These are phyloP conservation scores for Pichia sp. DNA, from an alignment of 1,139 yeast species.

Conservation along the genomic window DNA sequence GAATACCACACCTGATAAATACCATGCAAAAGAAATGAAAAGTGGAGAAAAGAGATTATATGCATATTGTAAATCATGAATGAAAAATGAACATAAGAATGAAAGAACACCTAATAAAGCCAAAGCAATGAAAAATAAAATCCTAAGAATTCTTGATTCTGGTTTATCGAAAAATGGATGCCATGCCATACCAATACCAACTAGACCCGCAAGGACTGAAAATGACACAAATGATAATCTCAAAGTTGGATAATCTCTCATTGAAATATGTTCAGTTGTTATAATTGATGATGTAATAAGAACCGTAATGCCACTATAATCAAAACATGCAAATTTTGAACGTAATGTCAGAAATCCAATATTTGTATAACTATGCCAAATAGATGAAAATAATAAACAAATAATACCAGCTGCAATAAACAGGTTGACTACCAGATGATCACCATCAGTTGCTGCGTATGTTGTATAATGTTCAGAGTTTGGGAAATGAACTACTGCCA, in stretches of 20 bases:
- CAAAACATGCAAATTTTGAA: conserved; percentile 82
- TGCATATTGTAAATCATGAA: conserved; percentile 51
- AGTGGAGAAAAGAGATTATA: conserved; percentile 55
- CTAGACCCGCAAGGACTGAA: conserved; percentile 59
- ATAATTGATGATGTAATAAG: conserved; percentile 86
- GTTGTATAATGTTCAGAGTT: conserved; percentile 36
- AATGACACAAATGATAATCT: conserved; percentile 45
- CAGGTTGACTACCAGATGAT: conserved; percentile 50
- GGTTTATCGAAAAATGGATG: conserved; percentile 83
- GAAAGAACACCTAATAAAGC: conserved; percentile 72
- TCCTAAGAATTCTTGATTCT: conserved; percentile 72
- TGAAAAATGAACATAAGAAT: conserved; percentile 47
- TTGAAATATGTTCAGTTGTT: conserved; percentile 75
- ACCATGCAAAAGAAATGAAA: conserved; percentile 62
- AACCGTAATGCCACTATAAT: conserved; percentile 89
- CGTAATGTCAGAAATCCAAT: conserved; percentile 61
- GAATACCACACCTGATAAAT: conserved; percentile 74
- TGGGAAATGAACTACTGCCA: conserved; percentile 61
- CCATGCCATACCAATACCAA: conserved; percentile 83
- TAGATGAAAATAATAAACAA: conserved; percentile 69
- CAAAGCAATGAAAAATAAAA: conserved; percentile 74
- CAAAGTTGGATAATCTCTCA: conserved; percentile 53
- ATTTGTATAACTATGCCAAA: conserved; percentile 91
- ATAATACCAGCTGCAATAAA: conserved; percentile 69
- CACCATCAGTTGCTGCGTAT: conserved; percentile 35